Evolutionary conservation across 495 filamentous ascomycete genomes (phyloP).

Genomic region (Xylaria scruposa): DNA sequence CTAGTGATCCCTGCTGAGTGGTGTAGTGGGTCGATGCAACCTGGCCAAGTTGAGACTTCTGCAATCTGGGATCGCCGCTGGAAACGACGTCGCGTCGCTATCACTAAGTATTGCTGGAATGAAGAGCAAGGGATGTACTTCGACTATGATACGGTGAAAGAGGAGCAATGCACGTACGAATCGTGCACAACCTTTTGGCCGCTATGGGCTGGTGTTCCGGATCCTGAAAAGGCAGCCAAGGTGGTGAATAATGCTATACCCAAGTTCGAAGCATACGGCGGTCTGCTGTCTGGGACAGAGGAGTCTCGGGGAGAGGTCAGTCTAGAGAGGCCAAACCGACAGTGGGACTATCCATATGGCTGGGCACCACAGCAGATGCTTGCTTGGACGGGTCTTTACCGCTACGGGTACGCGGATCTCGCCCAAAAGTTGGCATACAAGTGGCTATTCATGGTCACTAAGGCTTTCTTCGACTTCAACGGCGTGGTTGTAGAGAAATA

Average conservation of each 20-base stretch:
- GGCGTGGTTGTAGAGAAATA: conserved; percentile 99
- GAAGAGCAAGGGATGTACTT: conserved; percentile 92
- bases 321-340: conserved; percentile 85
- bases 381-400: conserved; percentile 88
- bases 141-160: conserved; percentile 87
- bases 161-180: conserved; percentile 80
- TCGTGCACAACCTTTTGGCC: conserved; percentile 93
- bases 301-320: conserved; percentile 80
- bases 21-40: conserved; percentile 62
- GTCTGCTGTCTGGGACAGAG: conserved; percentile 87
- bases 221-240: conserved; percentile 75
- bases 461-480: conserved; percentile 96
- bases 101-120: conserved; percentile 92
- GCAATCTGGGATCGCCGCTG: conserved; percentile 87
- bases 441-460: conserved; percentile 97
- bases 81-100: conserved; percentile 74
- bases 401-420: conserved; percentile 89
- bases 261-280: conserved; percentile 84
- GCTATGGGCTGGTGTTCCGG: conserved; percentile 89
- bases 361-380: conserved; percentile 99
- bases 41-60: conserved; percentile 75
- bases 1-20: conserved; percentile 81
- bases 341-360: conserved; percentile 98
- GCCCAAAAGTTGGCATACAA: conserved; percentile 88
- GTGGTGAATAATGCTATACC: conserved; percentile 81